phyloP scores from a whole-genome alignment of 805 yeast species.

The Saturnispora ahearnii region DNA sequence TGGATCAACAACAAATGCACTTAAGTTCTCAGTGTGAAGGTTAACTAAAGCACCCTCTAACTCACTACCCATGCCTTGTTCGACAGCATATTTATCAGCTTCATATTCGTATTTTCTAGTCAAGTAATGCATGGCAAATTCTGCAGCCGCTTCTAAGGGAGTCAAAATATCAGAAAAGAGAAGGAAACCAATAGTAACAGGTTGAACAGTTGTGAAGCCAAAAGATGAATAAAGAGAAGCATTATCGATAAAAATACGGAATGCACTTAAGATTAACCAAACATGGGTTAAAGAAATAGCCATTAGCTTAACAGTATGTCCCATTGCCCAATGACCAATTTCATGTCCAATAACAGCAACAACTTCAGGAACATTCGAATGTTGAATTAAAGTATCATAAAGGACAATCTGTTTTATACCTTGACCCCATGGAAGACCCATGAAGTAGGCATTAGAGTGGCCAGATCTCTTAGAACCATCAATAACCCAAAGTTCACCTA shows the following conservation, averaged over 20 bases:
- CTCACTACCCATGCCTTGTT: slow-evolving; percentile 59
- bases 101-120: slow-evolving; percentile 87
- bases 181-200: slow-evolving; percentile 72
- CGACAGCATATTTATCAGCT: slow-evolving; percentile 82
- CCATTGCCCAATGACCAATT: slow-evolving; percentile 94
- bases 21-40: slow-evolving; percentile 70
- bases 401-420: slow-evolving; percentile 74
- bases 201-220: slow-evolving; percentile 61
- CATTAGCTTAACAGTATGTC: slow-evolving; percentile 76
- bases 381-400: slow-evolving; percentile 81
- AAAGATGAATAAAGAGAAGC: slow-evolving; percentile 67
- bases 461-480: slow-evolving; percentile 97
- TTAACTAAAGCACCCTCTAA: slow-evolving; percentile 66
- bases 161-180: slow-evolving; percentile 69
- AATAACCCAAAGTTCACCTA: slow-evolving; percentile 74
- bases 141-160: slow-evolving; percentile 64
- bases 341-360: slow-evolving; percentile 98
- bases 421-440: slow-evolving; percentile 89
- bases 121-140: slow-evolving; percentile 57
- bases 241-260: slow-evolving; percentile 75
- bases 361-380: slow-evolving; percentile 67
- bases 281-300: slow-evolving; percentile 55
- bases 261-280: slow-evolving; percentile 57
- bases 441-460: slow-evolving; percentile 94
- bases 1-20: slow-evolving; percentile 85